Evolutionary conservation across 352 stramenopile species (phyloP), one percentile per base, ranked within the genome.

Genomic region (Pythium sukuiense): DNA sequence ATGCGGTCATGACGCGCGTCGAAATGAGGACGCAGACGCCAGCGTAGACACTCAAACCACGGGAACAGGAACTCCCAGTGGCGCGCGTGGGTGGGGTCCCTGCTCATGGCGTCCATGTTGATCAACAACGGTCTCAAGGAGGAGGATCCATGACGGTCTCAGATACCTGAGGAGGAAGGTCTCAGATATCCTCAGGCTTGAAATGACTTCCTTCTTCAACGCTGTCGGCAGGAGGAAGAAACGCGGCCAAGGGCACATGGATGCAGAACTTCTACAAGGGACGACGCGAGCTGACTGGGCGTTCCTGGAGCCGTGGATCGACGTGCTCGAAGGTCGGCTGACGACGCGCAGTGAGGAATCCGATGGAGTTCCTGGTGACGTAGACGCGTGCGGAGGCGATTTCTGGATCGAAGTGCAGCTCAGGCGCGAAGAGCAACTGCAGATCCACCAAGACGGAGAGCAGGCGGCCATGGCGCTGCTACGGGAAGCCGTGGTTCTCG

Each of bases 381-480:
- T 13, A 43, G 55, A 61, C 37, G 24, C 20, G 9, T 4, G 32
- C 4, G 29, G 27, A 24, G 11, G 11, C 18, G 35, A 60, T 9
- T 61, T 61, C 11, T 61, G 55, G 55, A 43, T 61, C 39, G 32
- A 27, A 43, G 39, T 53, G 20, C 30, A 13, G 20, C 55, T 61
- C 55, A 33, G 29, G 20, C 55, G 55, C 37, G 55, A 61, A 45
- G 55, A 53, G 30, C 20, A 39, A 14, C 55, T 61, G 7, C 37
- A 41, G 55, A 43, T 45, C 27, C 52, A 58, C 52, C 11, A 13
- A 3, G 52, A 58, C 8, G 32, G 55, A 24, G 55, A 60, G 55
- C 33, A 27, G 8, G 55, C 55, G 2, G 55, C 55, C 7, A 26
- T 60, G 39, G 4, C 39, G 39, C 11, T 53, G 39, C 27, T 45